Evolutionary conservation across 345 rosid genomes (phyloP), one percentile per base, ranked within the genome.

Genomic region (Adansonia digitata): DNA sequence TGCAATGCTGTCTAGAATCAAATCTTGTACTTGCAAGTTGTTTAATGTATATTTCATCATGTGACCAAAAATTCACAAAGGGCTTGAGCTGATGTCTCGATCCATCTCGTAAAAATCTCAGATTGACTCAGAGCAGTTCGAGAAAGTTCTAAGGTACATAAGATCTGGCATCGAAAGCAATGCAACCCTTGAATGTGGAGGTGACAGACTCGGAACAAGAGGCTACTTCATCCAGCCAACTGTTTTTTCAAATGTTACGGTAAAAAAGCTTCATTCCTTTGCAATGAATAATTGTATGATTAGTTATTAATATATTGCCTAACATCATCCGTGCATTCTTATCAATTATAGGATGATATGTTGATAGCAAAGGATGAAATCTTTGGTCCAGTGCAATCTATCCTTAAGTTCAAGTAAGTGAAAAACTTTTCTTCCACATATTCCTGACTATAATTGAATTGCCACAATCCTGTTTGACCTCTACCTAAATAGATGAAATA

Each of bases 351-450:
- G 98, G 98, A 95, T 34, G 88, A 93, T 66, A 95, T 95, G 98
- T 78, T 88, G 80, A 95, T 95, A 20, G 99, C 99, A 10, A 82
- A 82, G 73, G 99, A 94, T 15, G 99, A 94, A 89, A 94, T 94
- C 71, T 94, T 94, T 17, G 99, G 99, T 46, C 99, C 99, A 3
- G 99, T 95, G 71, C 99, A 95, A 65, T 85, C 98, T 42, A 95
- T 95, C 84, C 81, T 95, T 79, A 95, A 95, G 80, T 93, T 91
- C 92, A 94, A 87, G 97, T 94, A 66, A 87, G 88, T 43, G 26
- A 64, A 78, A 11, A 45, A 37, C 45, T 34, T 10, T 46, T n/a
- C 35, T 12, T 37, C 20, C 69, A 8, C 24, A n/a, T 66, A 12
- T 66, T 10, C 4, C 35, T 39, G 15, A 39, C 15, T 42, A 65